Evolutionary conservation across 2,329 filamentous ascomycete species (phyloP).

Genomic region (Pseudogymnoascus sp.): DNA sequence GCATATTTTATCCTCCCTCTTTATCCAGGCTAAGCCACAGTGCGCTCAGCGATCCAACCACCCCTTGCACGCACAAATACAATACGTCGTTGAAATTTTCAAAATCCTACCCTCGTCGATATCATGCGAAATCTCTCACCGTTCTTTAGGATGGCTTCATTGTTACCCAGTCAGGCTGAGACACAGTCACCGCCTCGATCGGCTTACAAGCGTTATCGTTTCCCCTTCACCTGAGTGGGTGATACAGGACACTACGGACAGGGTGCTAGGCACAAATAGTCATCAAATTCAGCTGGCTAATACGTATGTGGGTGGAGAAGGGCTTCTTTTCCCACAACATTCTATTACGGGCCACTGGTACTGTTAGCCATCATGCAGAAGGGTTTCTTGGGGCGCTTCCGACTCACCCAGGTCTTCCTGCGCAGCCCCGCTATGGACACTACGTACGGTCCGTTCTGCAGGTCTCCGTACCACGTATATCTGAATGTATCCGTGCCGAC

Average conservation of each 20-base stretch:
- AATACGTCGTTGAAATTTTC: conserved; percentile 1
- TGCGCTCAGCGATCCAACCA: conserved; percentile 2
- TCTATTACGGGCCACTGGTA: conserved; percentile 2
- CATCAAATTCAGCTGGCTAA: not conserved
- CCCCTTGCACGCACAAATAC: not conserved
- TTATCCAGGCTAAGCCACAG: conserved; percentile 7
- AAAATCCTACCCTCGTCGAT: not conserved
- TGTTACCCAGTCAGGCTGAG: conserved; percentile 7
- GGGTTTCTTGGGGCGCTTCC: conserved; percentile 1
- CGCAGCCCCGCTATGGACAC: conserved; percentile 3
- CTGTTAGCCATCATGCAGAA: conserved; percentile 3
- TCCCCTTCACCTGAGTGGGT: not conserved
- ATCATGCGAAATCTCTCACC: conserved; percentile 5
- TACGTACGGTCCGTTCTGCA: conserved; percentile 5
- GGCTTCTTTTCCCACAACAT: not conserved
- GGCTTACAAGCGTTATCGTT: conserved; percentile 7
- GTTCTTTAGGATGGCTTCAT: conserved; percentile 4
- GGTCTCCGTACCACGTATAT: conserved; percentile 3
- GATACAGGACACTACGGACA: not conserved
- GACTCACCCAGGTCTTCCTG: conserved; percentile 4
- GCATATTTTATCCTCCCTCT: conserved; percentile 4
- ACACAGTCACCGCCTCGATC: conserved; percentile 8
- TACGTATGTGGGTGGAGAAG: conserved; percentile 8
- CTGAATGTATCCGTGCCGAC: conserved; percentile 2
- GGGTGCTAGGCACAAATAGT: not conserved